phyloP scores from a whole-genome alignment of 2,329 filamentous ascomycete species.

The Diaporthe eres region DNA sequence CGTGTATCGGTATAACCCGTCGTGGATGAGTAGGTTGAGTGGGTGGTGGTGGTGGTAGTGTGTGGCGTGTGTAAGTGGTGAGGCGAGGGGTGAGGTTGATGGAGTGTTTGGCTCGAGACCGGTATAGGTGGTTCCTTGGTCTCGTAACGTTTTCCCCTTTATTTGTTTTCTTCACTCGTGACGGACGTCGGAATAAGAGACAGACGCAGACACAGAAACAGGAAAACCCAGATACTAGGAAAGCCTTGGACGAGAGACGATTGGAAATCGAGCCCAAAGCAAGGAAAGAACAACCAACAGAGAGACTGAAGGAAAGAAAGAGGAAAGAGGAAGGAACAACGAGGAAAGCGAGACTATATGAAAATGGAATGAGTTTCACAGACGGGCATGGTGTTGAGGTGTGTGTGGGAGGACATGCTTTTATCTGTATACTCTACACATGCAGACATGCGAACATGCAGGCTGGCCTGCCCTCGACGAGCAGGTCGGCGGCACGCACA shows the following conservation, averaged over 20 bases:
- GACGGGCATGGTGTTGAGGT: background rate
- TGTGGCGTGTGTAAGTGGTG: conserved; percentile 30
- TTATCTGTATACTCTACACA: conserved; percentile 33
- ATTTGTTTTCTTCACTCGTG: conserved; percentile 12
- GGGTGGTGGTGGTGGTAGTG: too few species aligned
- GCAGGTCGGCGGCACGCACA: conserved; percentile 40
- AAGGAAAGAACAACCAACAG: conserved; percentile 38
- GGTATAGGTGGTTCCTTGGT: conserved; percentile 18
- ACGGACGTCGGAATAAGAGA: conserved; percentile 10
- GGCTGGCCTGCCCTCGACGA: conserved; percentile 14
- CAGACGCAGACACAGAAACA: conserved; percentile 36
- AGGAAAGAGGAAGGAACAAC: conserved; percentile 20
- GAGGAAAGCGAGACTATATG: conserved; percentile 26
- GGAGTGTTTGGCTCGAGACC: conserved; percentile 31
- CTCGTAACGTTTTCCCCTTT: background rate
- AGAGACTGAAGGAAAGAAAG: conserved; percentile 36
- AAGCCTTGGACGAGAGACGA: conserved; percentile 35
- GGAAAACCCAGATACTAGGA: conserved; percentile 35
- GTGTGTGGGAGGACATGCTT: conserved; percentile 22
- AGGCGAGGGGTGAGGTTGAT: conserved; percentile 6
- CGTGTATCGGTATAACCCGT: background rate
- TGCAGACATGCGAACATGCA: conserved; percentile 4
- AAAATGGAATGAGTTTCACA: conserved; percentile 38
- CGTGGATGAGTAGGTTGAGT: background rate
- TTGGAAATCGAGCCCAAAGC: conserved; percentile 30